A percentile compares a stretch with the other conserved stretches of the same genome.
Evolutionary conservation across 768 basidiomycete genomes (phyloP).

Genomic region (Rhizopogon rudus): DNA sequence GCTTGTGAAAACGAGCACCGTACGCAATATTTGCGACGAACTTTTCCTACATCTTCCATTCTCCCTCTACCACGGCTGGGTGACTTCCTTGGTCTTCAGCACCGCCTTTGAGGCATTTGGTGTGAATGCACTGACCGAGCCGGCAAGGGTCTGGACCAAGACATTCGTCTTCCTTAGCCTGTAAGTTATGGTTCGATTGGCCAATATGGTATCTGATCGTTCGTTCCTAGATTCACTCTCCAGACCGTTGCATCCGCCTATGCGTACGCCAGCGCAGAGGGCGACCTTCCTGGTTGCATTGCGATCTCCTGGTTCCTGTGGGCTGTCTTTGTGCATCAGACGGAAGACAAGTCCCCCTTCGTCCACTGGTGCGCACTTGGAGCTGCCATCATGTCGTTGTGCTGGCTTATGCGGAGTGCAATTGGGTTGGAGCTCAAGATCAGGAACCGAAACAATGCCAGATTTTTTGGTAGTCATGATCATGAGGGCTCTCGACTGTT

Average conservation of each 20-base stretch:
- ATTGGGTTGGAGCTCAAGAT: constrained; percentile 34
- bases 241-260: constrained; percentile 57
- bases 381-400: constrained; percentile 56
- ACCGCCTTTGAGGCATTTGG: constrained; percentile 62
- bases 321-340: constrained; percentile 56
- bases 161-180: constrained; percentile 57
- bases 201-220: neutral
- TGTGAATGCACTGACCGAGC: constrained; percentile 44
- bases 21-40: constrained; percentile 49
- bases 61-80: constrained; percentile 65
- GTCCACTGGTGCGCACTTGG: constrained; percentile 66
- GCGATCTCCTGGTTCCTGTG: constrained; percentile 65
- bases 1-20: constrained; percentile 52
- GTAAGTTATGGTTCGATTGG: constrained; percentile 20
- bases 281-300: constrained; percentile 64
- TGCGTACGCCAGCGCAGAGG: constrained; percentile 58
- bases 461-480: constrained; percentile 21
- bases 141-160: constrained; percentile 56
- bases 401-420: constrained; percentile 57
- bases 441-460: constrained; percentile 21
- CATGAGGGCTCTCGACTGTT: constrained; percentile 27
- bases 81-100: constrained; percentile 46
- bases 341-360: constrained; percentile 39
- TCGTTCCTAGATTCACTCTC: constrained; percentile 40
- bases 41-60: constrained; percentile 71